Evolutionary conservation across 2,329 filamentous ascomycete genomes (phyloP).

Genomic region (Annulohypoxylon truncatum): DNA sequence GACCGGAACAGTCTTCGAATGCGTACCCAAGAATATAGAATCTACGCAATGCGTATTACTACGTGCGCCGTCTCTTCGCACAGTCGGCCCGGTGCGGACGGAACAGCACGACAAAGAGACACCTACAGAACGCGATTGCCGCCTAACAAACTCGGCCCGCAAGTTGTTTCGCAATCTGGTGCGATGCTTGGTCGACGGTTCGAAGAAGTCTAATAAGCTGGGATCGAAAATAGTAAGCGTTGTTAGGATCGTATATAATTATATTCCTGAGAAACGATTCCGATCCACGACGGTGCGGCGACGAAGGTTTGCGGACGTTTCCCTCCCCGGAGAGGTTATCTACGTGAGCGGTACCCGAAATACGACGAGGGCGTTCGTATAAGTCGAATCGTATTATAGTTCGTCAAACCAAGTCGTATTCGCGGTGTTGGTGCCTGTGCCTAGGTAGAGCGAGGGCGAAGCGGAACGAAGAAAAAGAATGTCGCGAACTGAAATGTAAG

Average conservation of each 20-base stretch:
- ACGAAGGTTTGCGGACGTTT: slow-evolving; percentile 14
- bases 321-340: slow-evolving; percentile 19
- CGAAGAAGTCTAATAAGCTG: neutral
- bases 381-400: slow-evolving; percentile 12
- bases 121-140: slow-evolving; percentile 33
- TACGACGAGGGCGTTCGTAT: neutral
- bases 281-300: slow-evolving; percentile 16
- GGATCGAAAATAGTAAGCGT: slow-evolving; percentile 11
- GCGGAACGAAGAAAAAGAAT: slow-evolving; percentile 26
- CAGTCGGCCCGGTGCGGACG: slow-evolving; percentile 18
- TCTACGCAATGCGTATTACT: slow-evolving; percentile 31
- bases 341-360: neutral
- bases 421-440: slow-evolving; percentile 3
- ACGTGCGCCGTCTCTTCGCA: slow-evolving; percentile 24
- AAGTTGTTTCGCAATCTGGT: slow-evolving; percentile 47
- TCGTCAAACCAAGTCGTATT: slow-evolving; percentile 18
- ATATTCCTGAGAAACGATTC: slow-evolving; percentile 8
- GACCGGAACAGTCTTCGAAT: slow-evolving; percentile 47
- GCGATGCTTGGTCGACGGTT: slow-evolving; percentile 22
- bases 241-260: slow-evolving; percentile 10
- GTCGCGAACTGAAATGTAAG: slow-evolving; percentile 33
- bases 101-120: slow-evolving; percentile 3
- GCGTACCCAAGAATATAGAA: slow-evolving; percentile 48
- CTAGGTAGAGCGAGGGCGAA: slow-evolving; percentile 7
- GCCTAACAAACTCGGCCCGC: slow-evolving; percentile 50